Base-by-base conservation (phyloP, 768 basidiomycete genomes). In the Kondoa subrosea region DNA sequence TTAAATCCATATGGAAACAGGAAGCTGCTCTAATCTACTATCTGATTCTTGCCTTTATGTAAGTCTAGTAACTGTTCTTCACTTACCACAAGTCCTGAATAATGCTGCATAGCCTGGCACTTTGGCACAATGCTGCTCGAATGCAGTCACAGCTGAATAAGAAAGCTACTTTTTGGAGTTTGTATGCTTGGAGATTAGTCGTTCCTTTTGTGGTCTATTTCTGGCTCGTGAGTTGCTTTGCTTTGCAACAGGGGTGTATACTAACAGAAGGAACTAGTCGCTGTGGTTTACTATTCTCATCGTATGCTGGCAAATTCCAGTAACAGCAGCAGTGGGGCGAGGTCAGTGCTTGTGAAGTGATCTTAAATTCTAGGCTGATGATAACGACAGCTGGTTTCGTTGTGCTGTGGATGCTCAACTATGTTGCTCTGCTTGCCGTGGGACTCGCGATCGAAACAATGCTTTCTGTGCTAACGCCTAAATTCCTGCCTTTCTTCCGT, bases 331-430 rank as follows among this genome's bases (percentile, higher is more conserved):
- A 14, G 58, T 60, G 25, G 58, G 58, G 4, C 4, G 58, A 25
- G 1, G 27, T 58, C 14, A 60, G 4, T 33, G 3, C 12, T 50
- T 50, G 12, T 50, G 12, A 8, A 50, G 40, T 21, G 66, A 2
- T 50, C 3, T 3, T 60, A 14, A 16, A 30, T 66, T n/a, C 17
- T 56, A 30, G 32, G 29, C 17, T 33, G 15, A 57, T 68, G 31
- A 26, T 29, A n/a, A n/a, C n/a, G n/a, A 4, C 50, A 75, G 73
- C 70, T 34, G 76, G 75, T 3, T 75, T 74, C 67, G 66, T 73
- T n/a, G 73, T 74, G 1, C 71, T 76, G 4, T 78, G 77, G 77
- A 73, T 73, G 62, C 71, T 78, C 29, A 77, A 78, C 67, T 74
- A 70, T 34, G 34, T 76, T 32, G 70, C 72, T 1, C 72, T 78